phyloP scores from a whole-genome alignment of 805 yeast genomes.

The Zygosaccharomyces bisporus region DNA sequence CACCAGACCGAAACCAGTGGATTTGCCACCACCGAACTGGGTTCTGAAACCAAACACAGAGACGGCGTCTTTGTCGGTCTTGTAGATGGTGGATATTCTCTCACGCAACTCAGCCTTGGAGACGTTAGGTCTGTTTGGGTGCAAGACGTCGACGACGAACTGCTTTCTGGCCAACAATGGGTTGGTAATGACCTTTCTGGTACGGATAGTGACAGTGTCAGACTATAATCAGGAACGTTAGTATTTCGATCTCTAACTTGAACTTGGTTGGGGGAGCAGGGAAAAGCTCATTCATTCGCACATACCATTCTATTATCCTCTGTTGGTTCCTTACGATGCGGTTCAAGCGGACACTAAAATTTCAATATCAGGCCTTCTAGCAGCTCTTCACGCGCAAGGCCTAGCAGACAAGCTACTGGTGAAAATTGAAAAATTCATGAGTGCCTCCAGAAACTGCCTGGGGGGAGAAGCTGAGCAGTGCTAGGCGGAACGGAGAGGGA shows the following conservation, averaged over 20 bases:
- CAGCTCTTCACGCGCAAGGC: constrained; percentile 2
- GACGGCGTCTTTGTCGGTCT: constrained; percentile 87
- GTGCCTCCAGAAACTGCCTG: not conserved
- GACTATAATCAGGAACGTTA: constrained; percentile 47
- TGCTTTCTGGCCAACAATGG: constrained; percentile 99
- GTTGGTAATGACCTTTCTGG: constrained; percentile 98
- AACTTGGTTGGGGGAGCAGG: not conserved
- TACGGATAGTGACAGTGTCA: constrained; percentile 99
- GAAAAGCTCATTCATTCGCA: not conserved
- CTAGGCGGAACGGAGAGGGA: not conserved
- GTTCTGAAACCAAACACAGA: constrained; percentile 99
- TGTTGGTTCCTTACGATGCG: constrained; percentile 7
- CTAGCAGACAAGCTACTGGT: constrained; percentile 1
- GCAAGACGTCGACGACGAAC: constrained; percentile 98
- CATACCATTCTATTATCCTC: constrained; percentile 6
- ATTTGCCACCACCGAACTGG: constrained; percentile 99
- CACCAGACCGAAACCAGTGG: constrained; percentile 98
- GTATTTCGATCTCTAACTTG: not conserved
- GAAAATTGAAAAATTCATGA: constrained; percentile 8
- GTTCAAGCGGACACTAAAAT: constrained; percentile 1
- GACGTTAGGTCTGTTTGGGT: constrained; percentile 99
- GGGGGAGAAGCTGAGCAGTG: not conserved
- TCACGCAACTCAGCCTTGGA: constrained; percentile 99
- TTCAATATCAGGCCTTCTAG: constrained; percentile 3
- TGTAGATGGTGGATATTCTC: constrained; percentile 82